Evolutionary conservation across 257 asterid species (phyloP).

Genomic region (Solanum tarijense): DNA sequence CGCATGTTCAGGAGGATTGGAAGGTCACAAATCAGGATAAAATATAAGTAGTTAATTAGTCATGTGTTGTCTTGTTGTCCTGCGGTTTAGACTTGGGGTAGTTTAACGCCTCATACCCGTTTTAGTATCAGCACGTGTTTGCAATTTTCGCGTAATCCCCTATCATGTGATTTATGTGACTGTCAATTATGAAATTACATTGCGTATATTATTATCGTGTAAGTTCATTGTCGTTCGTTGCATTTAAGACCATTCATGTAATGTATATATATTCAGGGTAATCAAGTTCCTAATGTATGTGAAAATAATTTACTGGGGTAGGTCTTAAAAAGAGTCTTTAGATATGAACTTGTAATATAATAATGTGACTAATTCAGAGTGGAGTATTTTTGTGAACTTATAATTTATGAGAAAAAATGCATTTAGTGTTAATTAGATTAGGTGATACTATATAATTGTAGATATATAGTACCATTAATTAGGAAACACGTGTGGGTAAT

Average conservation of each 20-base stretch:
- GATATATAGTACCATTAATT: neutral
- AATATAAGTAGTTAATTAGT: neutral
- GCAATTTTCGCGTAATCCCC: neutral
- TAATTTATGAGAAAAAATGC: neutral
- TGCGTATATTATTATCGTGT: too few relatives aligned
- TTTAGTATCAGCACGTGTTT: neutral
- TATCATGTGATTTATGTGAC: neutral
- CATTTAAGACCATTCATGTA: neutral
- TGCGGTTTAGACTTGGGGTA: neutral
- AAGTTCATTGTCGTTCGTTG: neutral
- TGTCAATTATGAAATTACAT: too few relatives aligned
- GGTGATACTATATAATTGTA: too few relatives aligned
- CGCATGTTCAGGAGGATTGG: neutral
- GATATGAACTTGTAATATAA: neutral
- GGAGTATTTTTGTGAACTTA: too few relatives aligned
- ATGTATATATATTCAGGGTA: neutral
- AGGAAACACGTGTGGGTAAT: neutral
- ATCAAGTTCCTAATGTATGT: neutral
- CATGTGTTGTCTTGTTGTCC: neutral
- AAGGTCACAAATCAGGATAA: too few relatives aligned
- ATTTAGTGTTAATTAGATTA: neutral
- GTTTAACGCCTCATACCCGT: neutral
- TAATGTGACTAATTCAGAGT: neutral
- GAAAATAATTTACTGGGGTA: too few relatives aligned
- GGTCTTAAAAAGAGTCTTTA: neutral